Base-by-base conservation (phyloP, 305 asterid species). In the Ajuga reptans region DNA sequence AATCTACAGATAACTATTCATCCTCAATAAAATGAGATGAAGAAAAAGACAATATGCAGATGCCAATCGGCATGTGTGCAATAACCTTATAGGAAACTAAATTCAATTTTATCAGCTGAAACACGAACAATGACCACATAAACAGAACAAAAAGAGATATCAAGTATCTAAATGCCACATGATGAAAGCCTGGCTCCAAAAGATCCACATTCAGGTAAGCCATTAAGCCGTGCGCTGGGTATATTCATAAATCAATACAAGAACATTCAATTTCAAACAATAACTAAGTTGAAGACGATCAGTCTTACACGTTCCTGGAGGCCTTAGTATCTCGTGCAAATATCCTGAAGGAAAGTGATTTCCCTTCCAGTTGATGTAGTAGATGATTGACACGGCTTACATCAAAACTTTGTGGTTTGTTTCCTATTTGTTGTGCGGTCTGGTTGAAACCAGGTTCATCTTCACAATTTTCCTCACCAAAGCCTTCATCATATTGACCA, bases 241-340 rank as follows among this genome's bases (percentile, higher is more conserved):
- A 37, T n/a, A 29, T 47, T 55, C 60, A 65, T 59, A 72, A 67
- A 46, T 51, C 66, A 62, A 33, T 41, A 17, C 0, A 18, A 53
- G 47, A 55, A 60, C 18, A 66, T 54, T 41, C 33, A 47, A 31
- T 16, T 18, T 34, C 7, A 31, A n/a, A 50, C 15, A 45, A 45
- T 43, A 56, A 21, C 45, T 61, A 46, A 68, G 21, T 34, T 4
- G 60, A 64, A 11, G 52, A 39, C 33, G 9, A 53, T 9, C 29
- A 56, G 52, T 51, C 90, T 85, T 90, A 92, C 98, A 64, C 58
- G 79, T 83, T 92, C 76, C 98, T 77, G 64, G 98, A 83, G 78
- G 98, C 88, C 80, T 90, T 92, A 6, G 95, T 86, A 82, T 92
- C 98, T 45, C 98, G 87, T 52, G 98, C 98, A 87, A 90, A 90